Evolutionary conservation across 441 rosid genomes (phyloP).

Genomic region (Gossypium lobatum): DNA sequence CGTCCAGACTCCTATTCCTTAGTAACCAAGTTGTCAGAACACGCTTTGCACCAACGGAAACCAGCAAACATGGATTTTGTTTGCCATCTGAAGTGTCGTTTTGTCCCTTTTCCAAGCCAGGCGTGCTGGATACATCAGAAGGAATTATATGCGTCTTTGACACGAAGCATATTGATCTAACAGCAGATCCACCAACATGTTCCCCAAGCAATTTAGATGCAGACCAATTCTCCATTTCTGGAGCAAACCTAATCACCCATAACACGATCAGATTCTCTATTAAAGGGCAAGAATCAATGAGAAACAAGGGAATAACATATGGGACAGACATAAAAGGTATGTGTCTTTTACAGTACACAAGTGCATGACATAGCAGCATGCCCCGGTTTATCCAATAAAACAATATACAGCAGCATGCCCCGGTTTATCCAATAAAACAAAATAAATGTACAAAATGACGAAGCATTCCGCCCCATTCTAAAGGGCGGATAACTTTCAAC

Average conservation of each 20-base stretch:
- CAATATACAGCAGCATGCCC: neutral
- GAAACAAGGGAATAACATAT: neutral
- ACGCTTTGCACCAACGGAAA: slow-evolving; percentile 94
- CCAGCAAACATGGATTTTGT: slow-evolving; percentile 52
- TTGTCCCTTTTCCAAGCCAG: slow-evolving; percentile 21
- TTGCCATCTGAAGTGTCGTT: slow-evolving; percentile 24
- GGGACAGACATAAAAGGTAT: neutral
- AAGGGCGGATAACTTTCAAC: slow-evolving; percentile 11
- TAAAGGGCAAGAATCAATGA: neutral
- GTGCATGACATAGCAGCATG: neutral
- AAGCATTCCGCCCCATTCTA: slow-evolving; percentile 5
- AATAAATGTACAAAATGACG: neutral
- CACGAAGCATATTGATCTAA: slow-evolving; percentile 80
- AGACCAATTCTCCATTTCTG: slow-evolving; percentile 57
- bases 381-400: neutral
- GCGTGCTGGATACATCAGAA: slow-evolving; percentile 25
- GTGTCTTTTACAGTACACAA: neutral
- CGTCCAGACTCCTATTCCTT: slow-evolving; percentile 35
- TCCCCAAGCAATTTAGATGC: slow-evolving; percentile 86
- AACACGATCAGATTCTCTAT: neutral
- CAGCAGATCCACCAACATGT: slow-evolving; percentile 98
- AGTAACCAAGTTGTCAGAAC: slow-evolving; percentile 84
- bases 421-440: no score
- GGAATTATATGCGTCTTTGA: slow-evolving; percentile 44
- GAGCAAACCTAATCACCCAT: slow-evolving; percentile 41